phyloP scores from a whole-genome alignment of 208 protist genomes.

The Vickermania ingenoplastis region DNA sequence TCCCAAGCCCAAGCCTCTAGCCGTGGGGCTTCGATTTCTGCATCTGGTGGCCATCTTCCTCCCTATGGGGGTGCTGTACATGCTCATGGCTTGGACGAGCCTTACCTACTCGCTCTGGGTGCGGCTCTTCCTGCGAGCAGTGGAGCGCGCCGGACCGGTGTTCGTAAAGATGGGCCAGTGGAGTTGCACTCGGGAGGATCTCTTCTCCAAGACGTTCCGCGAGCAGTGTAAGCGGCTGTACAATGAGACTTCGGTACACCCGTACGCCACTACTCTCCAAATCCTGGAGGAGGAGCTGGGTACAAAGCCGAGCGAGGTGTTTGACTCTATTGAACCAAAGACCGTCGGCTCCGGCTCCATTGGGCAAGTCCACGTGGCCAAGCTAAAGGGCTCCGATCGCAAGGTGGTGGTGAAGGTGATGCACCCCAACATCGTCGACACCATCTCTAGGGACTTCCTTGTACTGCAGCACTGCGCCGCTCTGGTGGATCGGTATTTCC shows the following conservation, averaged over 20 bases:
- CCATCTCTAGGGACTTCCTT: conserved; percentile 76
- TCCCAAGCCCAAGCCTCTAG: conserved; percentile 14
- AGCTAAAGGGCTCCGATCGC: conserved; percentile 38
- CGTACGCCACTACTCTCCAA: conserved; percentile 51
- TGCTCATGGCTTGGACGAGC: conserved; percentile 44
- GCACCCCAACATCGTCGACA: conserved; percentile 81
- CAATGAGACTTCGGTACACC: conserved; percentile 69
- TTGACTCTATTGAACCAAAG: conserved; percentile 49
- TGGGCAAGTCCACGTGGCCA: conserved; percentile 85
- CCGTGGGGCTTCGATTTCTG: conserved; percentile 40
- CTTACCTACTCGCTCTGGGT: conserved; percentile 68
- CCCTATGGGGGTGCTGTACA: conserved; percentile 60
- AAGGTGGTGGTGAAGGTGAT: conserved; percentile 86
- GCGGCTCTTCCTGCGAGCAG: conserved; percentile 43
- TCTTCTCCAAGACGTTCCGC: conserved; percentile 77
- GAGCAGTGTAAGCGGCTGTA: conserved; percentile 69
- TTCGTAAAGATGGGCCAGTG: conserved; percentile 90
- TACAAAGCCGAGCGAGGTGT: conserved; percentile 39
- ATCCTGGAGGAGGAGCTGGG: conserved; percentile 72
- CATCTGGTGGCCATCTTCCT: conserved; percentile 63
- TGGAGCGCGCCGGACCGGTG: conserved; percentile 75
- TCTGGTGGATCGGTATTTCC: conserved; percentile 24
- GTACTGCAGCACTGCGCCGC: conserved; percentile 52
- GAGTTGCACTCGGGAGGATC: conserved; percentile 82
- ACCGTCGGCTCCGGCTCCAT: conserved; percentile 85